A percentile compares a stretch with the other conserved stretches of the same genome.
These are phyloP conservation scores for Prunus mira DNA, from an alignment of 306 rosid genomes.

Conservation along the genomic window DNA sequence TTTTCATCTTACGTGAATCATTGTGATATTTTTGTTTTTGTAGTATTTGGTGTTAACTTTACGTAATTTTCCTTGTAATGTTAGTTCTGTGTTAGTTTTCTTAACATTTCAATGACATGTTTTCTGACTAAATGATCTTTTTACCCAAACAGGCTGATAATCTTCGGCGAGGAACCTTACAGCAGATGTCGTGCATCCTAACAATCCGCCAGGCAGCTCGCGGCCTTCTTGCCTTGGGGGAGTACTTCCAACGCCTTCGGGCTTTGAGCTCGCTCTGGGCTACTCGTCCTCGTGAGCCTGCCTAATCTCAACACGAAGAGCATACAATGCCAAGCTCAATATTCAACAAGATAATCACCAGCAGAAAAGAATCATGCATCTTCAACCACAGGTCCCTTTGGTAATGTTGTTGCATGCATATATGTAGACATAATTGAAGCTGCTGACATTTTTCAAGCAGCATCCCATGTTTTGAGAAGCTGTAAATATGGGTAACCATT, in stretches of 20 bases:
- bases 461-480: conserved; percentile 42
- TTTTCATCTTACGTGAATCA: background rate
- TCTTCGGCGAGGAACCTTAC: conserved; percentile 70
- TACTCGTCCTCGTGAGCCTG: conserved; percentile 48
- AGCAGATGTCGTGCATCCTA: conserved; percentile 72
- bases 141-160: conserved; percentile 71
- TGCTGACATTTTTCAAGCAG: conserved; percentile 46
- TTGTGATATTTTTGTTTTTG: background rate
- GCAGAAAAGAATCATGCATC: conserved; percentile 14
- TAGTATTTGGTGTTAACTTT: background rate
- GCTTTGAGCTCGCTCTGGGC: conserved; percentile 83
- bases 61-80: background rate
- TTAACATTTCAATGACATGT: background rate
- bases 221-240: conserved; percentile 72
- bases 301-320: conserved; percentile 35
- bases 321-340: conserved; percentile 27
- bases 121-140: conserved; percentile 13
- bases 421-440: conserved; percentile 20
- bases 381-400: conserved; percentile 13
- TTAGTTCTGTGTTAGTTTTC: background rate
- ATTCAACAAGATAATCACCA: conserved; percentile 25
- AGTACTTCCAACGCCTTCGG: conserved; percentile 74
- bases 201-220: conserved; percentile 67
- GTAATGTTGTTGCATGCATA: conserved; percentile 21
- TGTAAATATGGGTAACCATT: conserved; percentile 58